Conservation (phyloP, 2,329 filamentous ascomycete species). For the Phialophora tarda region DNA sequence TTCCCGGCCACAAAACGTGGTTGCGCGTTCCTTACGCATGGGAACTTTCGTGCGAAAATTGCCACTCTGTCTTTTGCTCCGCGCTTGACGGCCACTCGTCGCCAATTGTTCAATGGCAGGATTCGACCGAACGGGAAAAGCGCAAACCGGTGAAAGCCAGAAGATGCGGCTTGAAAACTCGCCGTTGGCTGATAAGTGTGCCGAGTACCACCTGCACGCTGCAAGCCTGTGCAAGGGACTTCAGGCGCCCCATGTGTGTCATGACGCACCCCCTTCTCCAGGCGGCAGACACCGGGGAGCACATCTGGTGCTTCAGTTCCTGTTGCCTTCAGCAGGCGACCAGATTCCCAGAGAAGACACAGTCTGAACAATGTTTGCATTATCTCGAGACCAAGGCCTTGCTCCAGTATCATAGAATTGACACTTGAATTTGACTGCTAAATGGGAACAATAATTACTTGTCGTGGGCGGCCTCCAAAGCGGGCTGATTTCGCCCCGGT, state of each 20-base stretch:
- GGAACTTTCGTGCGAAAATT: constrained; percentile 1
- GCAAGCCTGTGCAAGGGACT: constrained; percentile 13
- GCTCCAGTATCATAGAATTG: not conserved
- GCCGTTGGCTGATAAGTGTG: constrained; percentile 10
- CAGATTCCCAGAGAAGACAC: not conserved
- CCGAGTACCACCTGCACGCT: not conserved
- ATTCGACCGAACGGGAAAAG: not conserved
- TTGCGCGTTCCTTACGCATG: not conserved
- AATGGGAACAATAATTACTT: not conserved
- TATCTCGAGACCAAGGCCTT: not conserved
- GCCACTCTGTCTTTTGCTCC: constrained; percentile 13
- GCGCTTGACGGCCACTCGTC: constrained; percentile 1
- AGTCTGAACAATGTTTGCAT: not conserved
- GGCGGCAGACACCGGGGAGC: not conserved
- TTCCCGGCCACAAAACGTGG: not conserved
- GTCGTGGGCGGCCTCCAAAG: not conserved
- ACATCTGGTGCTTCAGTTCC: not conserved
- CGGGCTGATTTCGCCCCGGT: constrained; percentile 17
- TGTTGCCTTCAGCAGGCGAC: not conserved
- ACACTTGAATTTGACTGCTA: not conserved
- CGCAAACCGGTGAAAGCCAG: constrained; percentile 22
- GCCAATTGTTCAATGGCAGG: not conserved
- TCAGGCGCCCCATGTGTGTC: constrained; percentile 23
- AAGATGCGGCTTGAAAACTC: constrained; percentile 13
- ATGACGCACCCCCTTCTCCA: constrained; percentile 6